phyloP scores from a whole-genome alignment of 2,329 filamentous ascomycete genomes.

The Calonectria pseudoreteaudii region DNA sequence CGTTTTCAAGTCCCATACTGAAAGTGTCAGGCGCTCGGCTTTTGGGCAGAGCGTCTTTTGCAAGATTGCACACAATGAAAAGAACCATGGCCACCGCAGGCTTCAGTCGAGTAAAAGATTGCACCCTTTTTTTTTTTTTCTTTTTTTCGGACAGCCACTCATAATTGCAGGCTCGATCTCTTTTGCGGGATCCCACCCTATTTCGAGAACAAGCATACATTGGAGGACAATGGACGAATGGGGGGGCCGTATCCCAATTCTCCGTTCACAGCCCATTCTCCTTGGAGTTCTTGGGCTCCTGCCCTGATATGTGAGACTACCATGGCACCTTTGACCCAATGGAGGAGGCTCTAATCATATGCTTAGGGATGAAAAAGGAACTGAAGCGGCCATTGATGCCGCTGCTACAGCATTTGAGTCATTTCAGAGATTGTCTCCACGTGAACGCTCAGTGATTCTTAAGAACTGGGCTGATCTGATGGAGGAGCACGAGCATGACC shows the following conservation, averaged over 20 bases:
- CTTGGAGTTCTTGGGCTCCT: background rate
- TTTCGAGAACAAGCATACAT: background rate
- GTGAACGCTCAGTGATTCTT: background rate
- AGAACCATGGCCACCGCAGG: background rate
- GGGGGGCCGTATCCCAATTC: background rate
- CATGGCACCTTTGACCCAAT: background rate
- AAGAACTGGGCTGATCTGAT: background rate
- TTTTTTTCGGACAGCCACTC: background rate
- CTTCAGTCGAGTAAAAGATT: background rate
- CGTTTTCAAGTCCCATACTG: background rate
- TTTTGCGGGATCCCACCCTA: background rate
- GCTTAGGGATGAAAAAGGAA: background rate
- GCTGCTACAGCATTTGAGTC: background rate
- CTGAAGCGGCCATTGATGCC: background rate
- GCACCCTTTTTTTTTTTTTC: too few species aligned
- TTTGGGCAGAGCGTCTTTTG: background rate
- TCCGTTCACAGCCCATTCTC: background rate
- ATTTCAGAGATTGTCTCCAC: background rate
- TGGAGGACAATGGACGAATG: background rate
- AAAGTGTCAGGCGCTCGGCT: background rate
- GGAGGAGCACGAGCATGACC: background rate
- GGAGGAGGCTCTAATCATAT: background rate
- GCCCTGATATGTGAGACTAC: background rate
- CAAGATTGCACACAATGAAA: background rate
- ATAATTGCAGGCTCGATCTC: background rate